phyloP scores from a whole-genome alignment of 495 filamentous ascomycete genomes.

The Saxophila tyrrhenica region DNA sequence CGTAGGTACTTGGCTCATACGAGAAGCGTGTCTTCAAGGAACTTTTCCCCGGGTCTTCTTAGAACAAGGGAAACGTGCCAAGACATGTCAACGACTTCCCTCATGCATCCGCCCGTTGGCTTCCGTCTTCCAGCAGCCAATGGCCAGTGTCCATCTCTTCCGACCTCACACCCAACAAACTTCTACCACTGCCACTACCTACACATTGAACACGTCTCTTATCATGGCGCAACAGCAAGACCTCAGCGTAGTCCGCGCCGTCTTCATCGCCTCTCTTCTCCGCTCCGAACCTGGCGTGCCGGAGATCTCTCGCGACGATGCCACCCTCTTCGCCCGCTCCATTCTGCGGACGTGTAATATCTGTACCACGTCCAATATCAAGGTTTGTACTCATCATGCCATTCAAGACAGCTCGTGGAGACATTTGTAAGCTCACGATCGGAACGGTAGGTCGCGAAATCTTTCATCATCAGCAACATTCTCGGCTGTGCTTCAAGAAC shows the following conservation, averaged over 20 bases:
- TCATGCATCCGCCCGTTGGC: no score
- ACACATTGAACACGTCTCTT: no score
- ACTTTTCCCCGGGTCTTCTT: no score
- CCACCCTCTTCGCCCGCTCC: not conserved
- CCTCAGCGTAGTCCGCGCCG: not conserved
- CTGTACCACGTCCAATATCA: conserved; percentile 2
- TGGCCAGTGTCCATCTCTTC: no score
- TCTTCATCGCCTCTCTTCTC: not conserved
- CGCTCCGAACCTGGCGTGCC: not conserved
- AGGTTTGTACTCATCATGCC: not conserved
- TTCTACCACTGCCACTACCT: no score
- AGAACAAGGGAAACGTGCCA: no score
- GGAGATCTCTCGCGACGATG: conserved; percentile 3
- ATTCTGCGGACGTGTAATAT: conserved; percentile 1
- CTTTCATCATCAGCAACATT: not conserved
- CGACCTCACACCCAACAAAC: no score
- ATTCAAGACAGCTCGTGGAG: no score
- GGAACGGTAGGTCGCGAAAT: not conserved
- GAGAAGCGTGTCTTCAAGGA: no score
- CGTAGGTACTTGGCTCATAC: no score
- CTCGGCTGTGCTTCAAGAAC: not conserved
- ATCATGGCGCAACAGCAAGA: conserved; percentile 1
- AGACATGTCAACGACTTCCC: no score
- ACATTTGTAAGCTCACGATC: not conserved
- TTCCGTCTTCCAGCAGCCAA: no score